Conservation (phyloP, 495 filamentous ascomycete species). For the Alectoria sarmentosa region DNA sequence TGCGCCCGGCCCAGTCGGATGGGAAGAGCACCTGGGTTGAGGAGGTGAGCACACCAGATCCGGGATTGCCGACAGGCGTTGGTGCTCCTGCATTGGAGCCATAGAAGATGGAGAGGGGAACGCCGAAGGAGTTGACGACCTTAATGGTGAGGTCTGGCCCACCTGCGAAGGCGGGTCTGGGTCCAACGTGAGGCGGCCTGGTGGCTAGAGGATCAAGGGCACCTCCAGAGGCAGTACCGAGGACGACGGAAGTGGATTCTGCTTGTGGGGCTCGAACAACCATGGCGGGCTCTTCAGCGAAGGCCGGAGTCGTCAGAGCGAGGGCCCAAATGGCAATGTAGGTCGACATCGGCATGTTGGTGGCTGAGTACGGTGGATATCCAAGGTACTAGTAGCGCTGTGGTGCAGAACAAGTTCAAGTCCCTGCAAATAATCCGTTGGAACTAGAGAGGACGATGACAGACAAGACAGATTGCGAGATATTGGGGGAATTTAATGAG, state of each 20-base stretch:
- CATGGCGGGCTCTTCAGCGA: neutral
- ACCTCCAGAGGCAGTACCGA: constrained; percentile 17
- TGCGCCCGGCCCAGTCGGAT: constrained; percentile 16
- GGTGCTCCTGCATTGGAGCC: constrained; percentile 21
- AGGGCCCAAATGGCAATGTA: constrained; percentile 5
- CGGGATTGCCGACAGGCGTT: constrained; percentile 17
- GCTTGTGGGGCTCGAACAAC: constrained; percentile 1
- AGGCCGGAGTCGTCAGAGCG: neutral
- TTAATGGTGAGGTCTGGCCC: constrained; percentile 17
- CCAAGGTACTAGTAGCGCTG: neutral
- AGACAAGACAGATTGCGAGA: neutral
- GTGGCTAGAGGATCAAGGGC: constrained; percentile 12
- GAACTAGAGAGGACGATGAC: neutral
- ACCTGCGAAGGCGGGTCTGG: constrained; percentile 11
- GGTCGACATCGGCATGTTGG: neutral
- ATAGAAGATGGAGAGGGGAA: constrained; percentile 19
- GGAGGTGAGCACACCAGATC: constrained; percentile 13
- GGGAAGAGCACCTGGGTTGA: constrained; percentile 18
- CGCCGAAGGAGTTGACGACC: constrained; percentile 18
- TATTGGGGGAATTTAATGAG: neutral
- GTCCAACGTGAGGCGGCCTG: neutral
- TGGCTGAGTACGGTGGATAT: neutral
- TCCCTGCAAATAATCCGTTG: neutral
- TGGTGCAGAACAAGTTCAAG: neutral
- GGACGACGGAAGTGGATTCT: constrained; percentile 5